These are phyloP conservation scores for Trichoderma koningiopsis DNA, from an alignment of 2,329 filamentous ascomycete genomes.

Conservation along the genomic window DNA sequence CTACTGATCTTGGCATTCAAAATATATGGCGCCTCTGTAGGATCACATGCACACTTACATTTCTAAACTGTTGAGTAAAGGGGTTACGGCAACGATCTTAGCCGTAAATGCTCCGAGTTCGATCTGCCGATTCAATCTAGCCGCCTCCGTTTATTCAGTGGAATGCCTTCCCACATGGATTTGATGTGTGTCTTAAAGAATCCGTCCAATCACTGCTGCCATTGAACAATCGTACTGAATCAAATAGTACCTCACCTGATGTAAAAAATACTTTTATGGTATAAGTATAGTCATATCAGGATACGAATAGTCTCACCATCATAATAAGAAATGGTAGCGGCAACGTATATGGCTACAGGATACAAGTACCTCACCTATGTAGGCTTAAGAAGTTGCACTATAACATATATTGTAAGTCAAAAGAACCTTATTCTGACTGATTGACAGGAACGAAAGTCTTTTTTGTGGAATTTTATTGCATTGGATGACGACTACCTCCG, in stretches of 20 bases:
- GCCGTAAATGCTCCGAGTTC: background rate
- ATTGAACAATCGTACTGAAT: background rate
- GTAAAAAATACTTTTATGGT: background rate
- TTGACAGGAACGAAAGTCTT: background rate
- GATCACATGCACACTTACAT: background rate
- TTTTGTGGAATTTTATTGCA: background rate
- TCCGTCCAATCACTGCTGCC: background rate
- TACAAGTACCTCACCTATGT: background rate
- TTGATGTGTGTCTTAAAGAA: background rate
- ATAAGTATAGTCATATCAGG: background rate
- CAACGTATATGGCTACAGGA: background rate
- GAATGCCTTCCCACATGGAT: background rate
- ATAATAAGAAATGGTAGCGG: background rate
- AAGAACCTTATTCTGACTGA: background rate
- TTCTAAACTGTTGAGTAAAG: background rate
- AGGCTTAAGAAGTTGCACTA: background rate
- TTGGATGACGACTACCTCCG: background rate
- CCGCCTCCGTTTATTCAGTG: background rate
- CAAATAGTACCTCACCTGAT: background rate
- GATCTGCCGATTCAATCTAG: background rate
- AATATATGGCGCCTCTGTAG: background rate
- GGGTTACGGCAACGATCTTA: background rate
- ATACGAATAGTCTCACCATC: background rate
- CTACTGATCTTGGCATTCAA: background rate
- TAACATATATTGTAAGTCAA: background rate